These are phyloP conservation scores for Podosphaera fusca DNA, from an alignment of 2,329 filamentous ascomycete genomes.

Conservation along the genomic window DNA sequence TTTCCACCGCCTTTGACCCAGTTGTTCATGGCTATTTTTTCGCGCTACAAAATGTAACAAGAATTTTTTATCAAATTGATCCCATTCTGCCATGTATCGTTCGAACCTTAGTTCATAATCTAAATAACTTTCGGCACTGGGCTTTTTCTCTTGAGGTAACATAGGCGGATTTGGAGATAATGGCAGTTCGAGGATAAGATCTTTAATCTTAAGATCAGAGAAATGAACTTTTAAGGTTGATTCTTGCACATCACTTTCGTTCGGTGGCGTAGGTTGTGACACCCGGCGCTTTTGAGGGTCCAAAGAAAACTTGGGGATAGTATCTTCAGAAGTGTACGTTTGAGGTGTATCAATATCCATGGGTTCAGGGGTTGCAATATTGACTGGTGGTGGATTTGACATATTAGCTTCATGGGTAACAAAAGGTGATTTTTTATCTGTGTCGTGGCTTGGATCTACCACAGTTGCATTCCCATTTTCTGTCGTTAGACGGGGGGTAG, in stretches of 20 bases:
- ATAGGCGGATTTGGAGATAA: conserved; percentile 20
- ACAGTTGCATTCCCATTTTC: conserved; percentile 4
- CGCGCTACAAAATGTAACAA: conserved; percentile 31
- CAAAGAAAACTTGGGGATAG: background rate
- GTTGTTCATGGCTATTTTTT: conserved; percentile 18
- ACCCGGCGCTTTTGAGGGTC: conserved; percentile 26
- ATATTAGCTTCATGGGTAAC: background rate
- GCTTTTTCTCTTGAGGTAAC: conserved; percentile 19
- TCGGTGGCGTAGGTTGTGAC: conserved; percentile 17
- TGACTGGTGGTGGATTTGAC: background rate
- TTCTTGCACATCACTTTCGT: background rate
- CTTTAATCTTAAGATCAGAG: conserved; percentile 20
- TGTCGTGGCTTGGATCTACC: conserved; percentile 10
- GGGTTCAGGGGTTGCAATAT: conserved; percentile 25
- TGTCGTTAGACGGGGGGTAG: conserved; percentile 4
- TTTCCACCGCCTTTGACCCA: conserved; percentile 20
- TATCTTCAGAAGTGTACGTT: conserved; percentile 2
- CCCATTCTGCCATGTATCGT: conserved; percentile 29
- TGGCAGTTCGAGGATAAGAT: conserved; percentile 29
- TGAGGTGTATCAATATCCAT: conserved; percentile 41
- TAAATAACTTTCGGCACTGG: conserved; percentile 20
- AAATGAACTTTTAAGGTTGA: conserved; percentile 19
- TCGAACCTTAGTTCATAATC: conserved; percentile 31
- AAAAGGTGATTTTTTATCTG: conserved; percentile 8
- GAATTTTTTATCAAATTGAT: conserved; percentile 27